Percentiles rank a stretch among this genome's conserved stretches.
Conservation (phyloP, 164 flowering plant species). For the Echeveria elegans region DNA sequence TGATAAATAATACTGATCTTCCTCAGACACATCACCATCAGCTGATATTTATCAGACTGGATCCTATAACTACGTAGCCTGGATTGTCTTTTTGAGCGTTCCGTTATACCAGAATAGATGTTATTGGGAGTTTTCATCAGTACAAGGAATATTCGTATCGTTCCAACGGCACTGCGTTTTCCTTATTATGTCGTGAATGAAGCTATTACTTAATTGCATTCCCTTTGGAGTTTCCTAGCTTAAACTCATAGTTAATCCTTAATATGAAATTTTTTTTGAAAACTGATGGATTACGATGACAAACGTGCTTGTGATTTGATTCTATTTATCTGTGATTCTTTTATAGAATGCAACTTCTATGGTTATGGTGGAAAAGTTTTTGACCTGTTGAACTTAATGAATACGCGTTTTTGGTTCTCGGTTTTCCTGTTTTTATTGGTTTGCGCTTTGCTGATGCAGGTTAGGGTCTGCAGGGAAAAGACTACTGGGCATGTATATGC, state of each 20-base stretch:
- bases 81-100: too few relatives aligned
- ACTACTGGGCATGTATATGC: slow-evolving; percentile 64
- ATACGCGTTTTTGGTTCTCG: neutral
- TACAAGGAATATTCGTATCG: too few relatives aligned
- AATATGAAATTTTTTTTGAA: neutral
- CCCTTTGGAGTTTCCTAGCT: neutral
- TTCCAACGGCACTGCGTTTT: neutral
- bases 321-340: neutral
- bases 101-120: too few relatives aligned
- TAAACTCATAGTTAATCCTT: neutral
- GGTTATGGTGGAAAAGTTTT: neutral
- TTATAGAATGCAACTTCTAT: neutral
- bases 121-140: too few relatives aligned
- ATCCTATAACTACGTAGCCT: neutral
- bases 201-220: too few relatives aligned
- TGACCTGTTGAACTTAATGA: neutral
- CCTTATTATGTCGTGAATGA: too few relatives aligned
- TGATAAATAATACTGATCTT: too few relatives aligned
- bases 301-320: neutral
- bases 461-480: slow-evolving; percentile 62
- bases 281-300: neutral
- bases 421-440: too few relatives aligned
- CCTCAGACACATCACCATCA: too few relatives aligned
- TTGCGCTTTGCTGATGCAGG: slow-evolving; percentile 27
- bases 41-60: neutral